Base-by-base conservation (phyloP, 495 filamentous ascomycete genomes). In the Xylaria sp. region DNA sequence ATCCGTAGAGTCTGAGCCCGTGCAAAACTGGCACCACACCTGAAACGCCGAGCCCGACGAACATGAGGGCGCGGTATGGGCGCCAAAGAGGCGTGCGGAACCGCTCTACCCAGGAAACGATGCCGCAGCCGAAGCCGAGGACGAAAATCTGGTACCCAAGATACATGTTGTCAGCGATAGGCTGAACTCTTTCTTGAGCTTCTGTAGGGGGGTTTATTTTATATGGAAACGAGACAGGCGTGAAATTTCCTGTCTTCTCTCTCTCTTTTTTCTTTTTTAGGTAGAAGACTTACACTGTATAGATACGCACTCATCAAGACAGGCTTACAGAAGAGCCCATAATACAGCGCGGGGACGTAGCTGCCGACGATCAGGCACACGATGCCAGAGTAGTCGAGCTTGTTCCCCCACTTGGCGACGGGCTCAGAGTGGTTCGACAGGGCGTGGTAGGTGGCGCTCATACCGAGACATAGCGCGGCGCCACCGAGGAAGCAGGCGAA, bases 381-480 rank as follows among this genome's bases (percentile, higher is more conserved):
- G 77, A 98, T 98, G 12, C 95, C 95, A 19, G 95, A 86, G 77
- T 97, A 97, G 77, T 98, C 95, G 41, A 98, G 85, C 78, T 86
- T 86, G 61, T 86, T 86, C 41, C 84, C 84, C 82, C 82, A 84
- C 61, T 74, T 81, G 26, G 82, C 80, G 14, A 85, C 83, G 17
- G 72, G 71, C 44, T 75, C 72, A 26, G 76, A 80, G 70, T 86
- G 84, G 69, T 85, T 85, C 19, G 71, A 72, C 61, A 85, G 70
- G n/a, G 80, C 73, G 50, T 86, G 84, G 66, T 77, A 98, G 19
- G 89, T 91, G 40, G 93, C 94, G 50, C 91, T 93, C 91, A 97
- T 94, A 14, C 93, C 92, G 21, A 97, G 84, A 70, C 94, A 97
- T 41, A 89, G 76, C 19, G 88, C 85, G 0, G 93, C 93, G 24